These are phyloP conservation scores for Urostyla sp. DNA, from an alignment of 73 alveolate genomes.

Conservation along the genomic window DNA sequence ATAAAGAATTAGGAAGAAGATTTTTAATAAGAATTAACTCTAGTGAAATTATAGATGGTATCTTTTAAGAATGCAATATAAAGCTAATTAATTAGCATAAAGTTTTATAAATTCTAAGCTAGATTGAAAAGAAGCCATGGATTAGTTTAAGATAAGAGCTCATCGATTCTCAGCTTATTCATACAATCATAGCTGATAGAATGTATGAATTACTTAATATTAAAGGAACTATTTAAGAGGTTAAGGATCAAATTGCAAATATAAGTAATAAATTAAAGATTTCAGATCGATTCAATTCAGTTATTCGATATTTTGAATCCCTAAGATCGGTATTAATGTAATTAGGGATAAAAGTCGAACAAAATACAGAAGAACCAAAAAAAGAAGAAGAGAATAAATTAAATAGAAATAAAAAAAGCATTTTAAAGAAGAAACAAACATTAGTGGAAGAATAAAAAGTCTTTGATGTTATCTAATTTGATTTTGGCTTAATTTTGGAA, in stretches of 20 bases:
- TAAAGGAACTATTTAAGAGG: conserved; percentile 1
- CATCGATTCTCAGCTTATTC: not conserved
- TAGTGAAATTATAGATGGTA: conserved; percentile 51
- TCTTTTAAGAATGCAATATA: conserved; percentile 24
- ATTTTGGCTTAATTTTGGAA: conserved; percentile 34
- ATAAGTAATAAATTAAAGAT: not conserved
- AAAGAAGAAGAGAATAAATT: not conserved
- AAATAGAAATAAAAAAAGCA: not conserved
- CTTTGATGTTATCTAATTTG: conserved; percentile 35
- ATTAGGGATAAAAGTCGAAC: not conserved
- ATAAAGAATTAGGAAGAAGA: not conserved
- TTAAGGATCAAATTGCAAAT: not conserved
- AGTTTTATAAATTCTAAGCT: not conserved
- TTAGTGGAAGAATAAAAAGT: not conserved
- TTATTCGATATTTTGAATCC: conserved; percentile 9
- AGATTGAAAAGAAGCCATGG: conserved; percentile 30
- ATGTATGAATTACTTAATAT: conserved; percentile 20
- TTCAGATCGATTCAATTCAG: conserved; percentile 31
- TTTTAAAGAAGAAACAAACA: not conserved
- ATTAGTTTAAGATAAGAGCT: not conserved
- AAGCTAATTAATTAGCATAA: not conserved
- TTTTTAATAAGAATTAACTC: not conserved
- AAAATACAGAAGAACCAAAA: not conserved
- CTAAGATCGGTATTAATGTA: conserved; percentile 7
- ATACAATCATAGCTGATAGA: not conserved